phyloP scores from a whole-genome alignment of 495 filamentous ascomycete genomes.

The Penicillium cinerascens region DNA sequence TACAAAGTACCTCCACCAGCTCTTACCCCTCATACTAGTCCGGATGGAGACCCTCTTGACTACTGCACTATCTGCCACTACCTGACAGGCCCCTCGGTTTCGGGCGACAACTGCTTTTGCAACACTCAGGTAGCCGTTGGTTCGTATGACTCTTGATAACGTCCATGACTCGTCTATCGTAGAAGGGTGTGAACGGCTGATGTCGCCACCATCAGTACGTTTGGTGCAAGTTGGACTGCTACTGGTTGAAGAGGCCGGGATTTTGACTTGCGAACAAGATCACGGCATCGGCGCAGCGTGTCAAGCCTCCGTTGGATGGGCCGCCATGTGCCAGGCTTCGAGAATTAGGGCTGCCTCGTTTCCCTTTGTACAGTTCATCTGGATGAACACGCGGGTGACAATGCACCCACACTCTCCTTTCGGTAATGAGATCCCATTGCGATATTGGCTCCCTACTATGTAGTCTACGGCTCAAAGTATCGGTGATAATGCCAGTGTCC shows the following conservation, averaged over 20 bases:
- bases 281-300: slow-evolving; percentile 12
- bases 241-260: background rate
- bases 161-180: background rate
- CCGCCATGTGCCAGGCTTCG: slow-evolving; percentile 26
- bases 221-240: background rate
- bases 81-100: slow-evolving; percentile 10
- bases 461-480: background rate
- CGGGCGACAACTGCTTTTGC: slow-evolving; percentile 18
- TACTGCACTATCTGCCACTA: slow-evolving; percentile 11
- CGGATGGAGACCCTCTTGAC: slow-evolving; percentile 20
- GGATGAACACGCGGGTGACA: slow-evolving; percentile 15
- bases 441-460: background rate
- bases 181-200: background rate
- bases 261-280: background rate
- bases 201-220: background rate
- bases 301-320: slow-evolving; percentile 22
- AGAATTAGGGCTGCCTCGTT: slow-evolving; percentile 16
- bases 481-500: background rate
- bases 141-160: background rate
- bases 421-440: background rate
- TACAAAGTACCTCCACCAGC: background rate
- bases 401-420: background rate
- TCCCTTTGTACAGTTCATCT: slow-evolving; percentile 17
- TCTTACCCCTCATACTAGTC: slow-evolving; percentile 30
- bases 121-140: background rate